These are phyloP conservation scores for Colletotrichum caudatum DNA, from an alignment of 2,329 filamentous ascomycete genomes.

Conservation along the genomic window DNA sequence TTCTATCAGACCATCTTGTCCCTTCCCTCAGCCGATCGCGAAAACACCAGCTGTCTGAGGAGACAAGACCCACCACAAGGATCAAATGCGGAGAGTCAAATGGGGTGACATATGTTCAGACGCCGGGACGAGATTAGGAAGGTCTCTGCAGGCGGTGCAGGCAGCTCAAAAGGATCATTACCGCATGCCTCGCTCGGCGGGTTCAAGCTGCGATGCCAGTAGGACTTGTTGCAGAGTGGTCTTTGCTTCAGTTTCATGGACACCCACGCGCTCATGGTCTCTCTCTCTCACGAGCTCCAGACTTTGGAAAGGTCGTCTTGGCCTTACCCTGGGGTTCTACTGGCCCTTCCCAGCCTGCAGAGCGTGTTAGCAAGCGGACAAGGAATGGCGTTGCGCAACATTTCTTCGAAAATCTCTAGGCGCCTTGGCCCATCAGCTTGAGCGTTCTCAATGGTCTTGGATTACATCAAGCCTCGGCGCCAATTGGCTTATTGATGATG, in stretches of 20 bases:
- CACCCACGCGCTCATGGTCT: conserved; percentile 33
- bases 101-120: conserved; percentile 36
- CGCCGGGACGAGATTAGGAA: conserved; percentile 34
- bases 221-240: conserved; percentile 29
- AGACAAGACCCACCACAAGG: conserved; percentile 20
- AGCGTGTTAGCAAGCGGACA: conserved; percentile 18
- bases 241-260: conserved; percentile 33
- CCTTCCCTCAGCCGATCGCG: conserved; percentile 21
- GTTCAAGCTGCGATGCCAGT: conserved; percentile 35
- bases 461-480: conserved; percentile 39
- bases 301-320: conserved; percentile 26
- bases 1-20: conserved; percentile 28
- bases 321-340: conserved; percentile 3
- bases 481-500: conserved; percentile 15
- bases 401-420: conserved; percentile 32
- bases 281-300: conserved; percentile 30
- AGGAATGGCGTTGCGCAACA: conserved; percentile 17
- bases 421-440: conserved; percentile 35
- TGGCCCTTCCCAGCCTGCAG: conserved; percentile 1
- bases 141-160: conserved; percentile 33
- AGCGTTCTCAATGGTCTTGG: conserved; percentile 30
- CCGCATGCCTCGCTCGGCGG: conserved; percentile 31
- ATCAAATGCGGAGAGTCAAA: conserved; percentile 37
- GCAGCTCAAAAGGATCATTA: conserved; percentile 28
- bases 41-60: conserved; percentile 22